A percentile compares a stretch with the other conserved stretches of the same genome.
phyloP scores from a whole-genome alignment of 2,329 filamentous ascomycete genomes.

The Microdochium nivale region DNA sequence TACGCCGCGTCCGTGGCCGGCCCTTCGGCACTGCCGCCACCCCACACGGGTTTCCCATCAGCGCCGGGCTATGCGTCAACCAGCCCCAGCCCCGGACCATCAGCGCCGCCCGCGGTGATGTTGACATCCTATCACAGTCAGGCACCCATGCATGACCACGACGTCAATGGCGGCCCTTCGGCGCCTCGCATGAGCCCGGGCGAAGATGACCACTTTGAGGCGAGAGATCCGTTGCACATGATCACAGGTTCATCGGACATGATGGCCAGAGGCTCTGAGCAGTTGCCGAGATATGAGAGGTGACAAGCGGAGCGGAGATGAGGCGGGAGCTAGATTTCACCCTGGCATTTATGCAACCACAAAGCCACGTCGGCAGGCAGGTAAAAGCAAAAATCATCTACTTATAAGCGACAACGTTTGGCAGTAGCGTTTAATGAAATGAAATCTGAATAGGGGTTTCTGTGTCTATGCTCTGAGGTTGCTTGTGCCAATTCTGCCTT shows the following conservation, averaged over 20 bases:
- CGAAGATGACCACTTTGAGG: slow-evolving; percentile 1
- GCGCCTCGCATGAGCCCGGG: background rate
- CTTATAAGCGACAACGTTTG: no score
- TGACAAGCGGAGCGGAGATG: no score
- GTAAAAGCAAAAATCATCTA: no score
- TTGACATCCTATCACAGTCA: background rate
- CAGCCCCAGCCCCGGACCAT: background rate
- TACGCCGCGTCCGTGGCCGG: slow-evolving; percentile 16
- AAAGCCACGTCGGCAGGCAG: no score
- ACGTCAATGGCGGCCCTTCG: background rate
- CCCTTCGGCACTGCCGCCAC: background rate
- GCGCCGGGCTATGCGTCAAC: background rate
- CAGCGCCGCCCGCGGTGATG: background rate
- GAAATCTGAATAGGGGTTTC: no score
- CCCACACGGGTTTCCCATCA: background rate
- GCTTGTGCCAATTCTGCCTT: no score
- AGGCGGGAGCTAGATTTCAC: no score
- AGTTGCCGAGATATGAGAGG: slow-evolving; percentile 25
- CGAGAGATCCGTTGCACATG: slow-evolving; percentile 29
- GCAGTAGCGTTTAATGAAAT: no score
- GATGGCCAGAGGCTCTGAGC: slow-evolving; percentile 17
- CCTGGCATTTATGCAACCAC: no score
- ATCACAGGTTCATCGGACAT: slow-evolving; percentile 38
- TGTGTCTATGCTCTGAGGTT: no score
- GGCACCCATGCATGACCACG: background rate